phyloP scores from a whole-genome alignment of 2,329 filamentous ascomycete genomes.

The Dothistroma septosporum region DNA sequence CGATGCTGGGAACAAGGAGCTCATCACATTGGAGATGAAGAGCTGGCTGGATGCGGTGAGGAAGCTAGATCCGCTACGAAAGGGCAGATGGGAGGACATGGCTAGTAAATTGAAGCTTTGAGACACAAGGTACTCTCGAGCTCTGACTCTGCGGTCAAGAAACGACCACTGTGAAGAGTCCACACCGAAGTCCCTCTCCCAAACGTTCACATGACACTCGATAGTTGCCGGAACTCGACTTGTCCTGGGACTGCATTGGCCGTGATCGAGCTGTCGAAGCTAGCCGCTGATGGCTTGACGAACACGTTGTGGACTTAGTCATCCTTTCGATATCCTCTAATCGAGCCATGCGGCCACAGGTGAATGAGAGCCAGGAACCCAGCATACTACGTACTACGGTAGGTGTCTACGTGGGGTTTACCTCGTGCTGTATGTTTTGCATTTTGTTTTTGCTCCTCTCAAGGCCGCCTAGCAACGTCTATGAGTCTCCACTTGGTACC shows the following conservation, averaged over 20 bases:
- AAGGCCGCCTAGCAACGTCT: too few species aligned
- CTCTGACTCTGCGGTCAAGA: not conserved
- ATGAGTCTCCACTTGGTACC: too few species aligned
- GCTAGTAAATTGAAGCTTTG: slow-evolving; percentile 47
- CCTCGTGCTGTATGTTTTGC: too few species aligned
- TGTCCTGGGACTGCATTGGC: too few species aligned
- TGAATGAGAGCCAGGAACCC: not conserved
- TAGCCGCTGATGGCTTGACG: not conserved
- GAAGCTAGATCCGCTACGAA: slow-evolving; percentile 68
- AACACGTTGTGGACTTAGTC: not conserved
- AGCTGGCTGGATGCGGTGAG: slow-evolving; percentile 60
- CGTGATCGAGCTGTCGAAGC: too few species aligned
- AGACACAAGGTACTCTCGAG: slow-evolving; percentile 4
- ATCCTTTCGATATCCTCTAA: not conserved
- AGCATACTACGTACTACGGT: too few species aligned
- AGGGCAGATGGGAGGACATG: slow-evolving; percentile 71
- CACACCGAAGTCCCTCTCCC: too few species aligned
- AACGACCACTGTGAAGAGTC: not conserved
- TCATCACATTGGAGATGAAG: slow-evolving; percentile 44
- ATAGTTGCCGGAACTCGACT: too few species aligned
- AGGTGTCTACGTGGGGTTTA: too few species aligned
- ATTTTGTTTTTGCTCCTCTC: too few species aligned
- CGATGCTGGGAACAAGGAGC: slow-evolving; percentile 37
- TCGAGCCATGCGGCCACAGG: not conserved
- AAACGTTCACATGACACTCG: too few species aligned